Conservation (phyloP, 768 basidiomycete genomes). For the Chalciporus pseudorubinellus region DNA sequence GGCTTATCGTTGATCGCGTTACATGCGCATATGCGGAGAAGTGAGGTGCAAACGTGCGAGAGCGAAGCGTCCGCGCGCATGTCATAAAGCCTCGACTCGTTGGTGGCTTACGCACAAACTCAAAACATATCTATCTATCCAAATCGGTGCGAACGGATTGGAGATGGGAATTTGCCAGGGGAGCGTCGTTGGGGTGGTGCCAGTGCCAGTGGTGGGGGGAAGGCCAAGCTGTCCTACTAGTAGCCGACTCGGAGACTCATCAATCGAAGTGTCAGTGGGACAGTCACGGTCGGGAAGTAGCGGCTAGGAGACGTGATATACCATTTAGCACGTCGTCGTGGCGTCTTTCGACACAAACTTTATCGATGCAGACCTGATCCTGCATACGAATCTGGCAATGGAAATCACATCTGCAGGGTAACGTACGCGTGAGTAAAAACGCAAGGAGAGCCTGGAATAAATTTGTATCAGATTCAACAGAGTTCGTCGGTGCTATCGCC, state of each 20-base stretch:
- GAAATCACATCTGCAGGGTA: conserved; percentile 17
- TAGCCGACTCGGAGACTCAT: too few species aligned
- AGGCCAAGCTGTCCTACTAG: too few species aligned
- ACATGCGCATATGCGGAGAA: conserved; percentile 3
- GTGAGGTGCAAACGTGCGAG: background rate
- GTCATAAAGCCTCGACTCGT: conserved; percentile 10
- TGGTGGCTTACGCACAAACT: background rate
- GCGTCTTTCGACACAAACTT: conserved; percentile 2
- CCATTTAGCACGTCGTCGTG: conserved; percentile 14
- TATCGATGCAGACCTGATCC: background rate
- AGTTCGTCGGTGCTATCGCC: conserved; percentile 1
- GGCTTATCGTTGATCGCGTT: conserved; percentile 3
- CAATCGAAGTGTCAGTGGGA: too few species aligned
- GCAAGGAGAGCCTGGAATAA: background rate
- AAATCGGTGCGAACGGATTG: background rate
- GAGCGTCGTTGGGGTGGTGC: background rate
- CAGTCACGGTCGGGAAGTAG: background rate
- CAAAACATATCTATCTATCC: background rate
- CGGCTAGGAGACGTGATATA: background rate
- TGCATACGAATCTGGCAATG: conserved; percentile 2
- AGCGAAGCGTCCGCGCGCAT: conserved; percentile 2
- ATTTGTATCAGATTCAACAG: conserved; percentile 5
- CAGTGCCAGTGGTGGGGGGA: too few species aligned
- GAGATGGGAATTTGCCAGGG: background rate
- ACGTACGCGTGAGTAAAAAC: conserved; percentile 15